Conservation (phyloP, 2,329 filamentous ascomycete species). For the Calonectria pteridis region DNA sequence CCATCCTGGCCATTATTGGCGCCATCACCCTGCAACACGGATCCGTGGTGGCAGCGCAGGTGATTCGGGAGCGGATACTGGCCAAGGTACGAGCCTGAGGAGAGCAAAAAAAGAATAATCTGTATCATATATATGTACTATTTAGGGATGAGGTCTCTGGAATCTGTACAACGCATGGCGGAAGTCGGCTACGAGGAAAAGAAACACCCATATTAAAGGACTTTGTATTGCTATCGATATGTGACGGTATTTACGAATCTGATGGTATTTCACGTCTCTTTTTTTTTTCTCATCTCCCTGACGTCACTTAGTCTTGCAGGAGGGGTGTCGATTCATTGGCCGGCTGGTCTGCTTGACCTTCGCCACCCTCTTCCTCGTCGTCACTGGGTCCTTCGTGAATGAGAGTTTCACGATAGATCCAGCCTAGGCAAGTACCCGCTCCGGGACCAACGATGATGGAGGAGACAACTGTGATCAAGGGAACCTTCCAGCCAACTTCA, state of each 20-base stretch:
- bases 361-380: slow-evolving; percentile 24
- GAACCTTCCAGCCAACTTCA: slow-evolving; percentile 60
- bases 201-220: slow-evolving; percentile 34
- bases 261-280: slow-evolving; percentile 18
- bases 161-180: slow-evolving; percentile 43
- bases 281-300: slow-evolving; percentile 4
- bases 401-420: slow-evolving; percentile 55
- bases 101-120: slow-evolving; percentile 36
- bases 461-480: slow-evolving; percentile 47
- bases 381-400: slow-evolving; percentile 44
- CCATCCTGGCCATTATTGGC: slow-evolving; percentile 87
- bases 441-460: slow-evolving; percentile 53
- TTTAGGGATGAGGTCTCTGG: slow-evolving; percentile 43
- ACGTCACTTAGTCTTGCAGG: slow-evolving; percentile 36
- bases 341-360: slow-evolving; percentile 10
- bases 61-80: slow-evolving; percentile 83
- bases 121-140: slow-evolving; percentile 48
- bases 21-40: slow-evolving; percentile 92
- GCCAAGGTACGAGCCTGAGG: slow-evolving; percentile 40
- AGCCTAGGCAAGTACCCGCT: slow-evolving; percentile 53
- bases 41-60: slow-evolving; percentile 78
- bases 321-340: slow-evolving; percentile 52
- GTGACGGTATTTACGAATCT: slow-evolving; percentile 31
- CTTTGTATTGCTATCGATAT: slow-evolving; percentile 37
- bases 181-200: slow-evolving; percentile 31